Conservation (phyloP, 2,329 filamentous ascomycete species). For the Emericellopsis atlantica region DNA sequence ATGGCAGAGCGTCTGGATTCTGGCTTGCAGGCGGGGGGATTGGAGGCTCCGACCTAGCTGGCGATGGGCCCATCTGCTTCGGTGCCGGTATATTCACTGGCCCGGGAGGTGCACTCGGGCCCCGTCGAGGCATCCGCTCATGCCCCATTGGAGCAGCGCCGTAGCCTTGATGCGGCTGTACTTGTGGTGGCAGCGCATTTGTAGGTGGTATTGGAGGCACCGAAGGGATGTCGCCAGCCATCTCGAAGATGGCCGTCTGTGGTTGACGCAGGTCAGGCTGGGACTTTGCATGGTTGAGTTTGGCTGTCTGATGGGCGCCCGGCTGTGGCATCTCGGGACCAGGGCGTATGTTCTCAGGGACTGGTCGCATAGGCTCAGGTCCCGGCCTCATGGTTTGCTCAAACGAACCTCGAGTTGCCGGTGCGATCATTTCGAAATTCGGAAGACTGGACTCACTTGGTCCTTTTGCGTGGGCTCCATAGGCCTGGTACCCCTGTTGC, state of each 20-base stretch:
- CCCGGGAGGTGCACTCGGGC: slow-evolving; percentile 18
- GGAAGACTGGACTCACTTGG: slow-evolving; percentile 15
- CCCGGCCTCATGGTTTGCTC: slow-evolving; percentile 32
- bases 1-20: slow-evolving; percentile 35
- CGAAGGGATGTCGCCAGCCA: slow-evolving; percentile 49
- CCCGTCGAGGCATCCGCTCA: slow-evolving; percentile 13
- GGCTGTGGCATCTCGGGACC: slow-evolving; percentile 29
- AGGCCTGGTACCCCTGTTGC: background rate
- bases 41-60: background rate
- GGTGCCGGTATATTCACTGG: slow-evolving; percentile 8
- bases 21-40: slow-evolving; percentile 2
- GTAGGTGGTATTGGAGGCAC: slow-evolving; percentile 34
- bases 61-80: slow-evolving; percentile 1
- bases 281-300: slow-evolving; percentile 49
- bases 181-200: background rate
- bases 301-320: slow-evolving; percentile 35
- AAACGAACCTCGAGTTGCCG: slow-evolving; percentile 26
- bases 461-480: background rate
- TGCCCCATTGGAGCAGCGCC: slow-evolving; percentile 5
- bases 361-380: slow-evolving; percentile 29
- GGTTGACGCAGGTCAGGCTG: slow-evolving; percentile 53
- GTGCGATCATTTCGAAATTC: slow-evolving; percentile 28
- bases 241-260: slow-evolving; percentile 61
- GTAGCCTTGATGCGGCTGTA: slow-evolving; percentile 3
- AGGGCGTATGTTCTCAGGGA: slow-evolving; percentile 29